phyloP scores from a whole-genome alignment of 257 asterid genomes.

The Forsythia suspensa region DNA sequence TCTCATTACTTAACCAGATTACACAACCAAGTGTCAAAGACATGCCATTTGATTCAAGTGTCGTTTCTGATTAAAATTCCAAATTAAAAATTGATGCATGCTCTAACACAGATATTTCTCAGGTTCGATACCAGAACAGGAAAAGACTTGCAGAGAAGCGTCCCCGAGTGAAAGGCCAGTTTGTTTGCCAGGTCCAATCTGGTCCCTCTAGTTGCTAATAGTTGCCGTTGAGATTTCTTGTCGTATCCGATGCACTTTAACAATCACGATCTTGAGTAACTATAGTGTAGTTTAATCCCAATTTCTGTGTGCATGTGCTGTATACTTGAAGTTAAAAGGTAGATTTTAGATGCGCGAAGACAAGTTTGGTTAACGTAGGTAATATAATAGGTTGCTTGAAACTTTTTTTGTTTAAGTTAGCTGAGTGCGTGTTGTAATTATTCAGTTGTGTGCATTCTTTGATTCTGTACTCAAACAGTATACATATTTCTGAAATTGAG shows the following conservation, averaged over 20 bases:
- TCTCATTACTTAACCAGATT: not conserved
- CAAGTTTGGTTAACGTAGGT: not conserved
- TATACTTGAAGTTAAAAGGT: constrained; percentile 3
- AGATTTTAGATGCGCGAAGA: not conserved
- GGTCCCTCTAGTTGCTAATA: not conserved
- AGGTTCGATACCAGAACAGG: constrained; percentile 26
- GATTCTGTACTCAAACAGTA: not conserved
- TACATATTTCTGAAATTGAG: not conserved
- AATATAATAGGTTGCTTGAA: constrained; percentile 11
- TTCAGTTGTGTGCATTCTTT: not conserved
- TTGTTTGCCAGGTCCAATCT: constrained; percentile 19
- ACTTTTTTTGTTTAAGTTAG: not conserved
- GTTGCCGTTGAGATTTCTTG: not conserved
- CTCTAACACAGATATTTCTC: not conserved
- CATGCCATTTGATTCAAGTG: not conserved
- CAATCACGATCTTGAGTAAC: not conserved
- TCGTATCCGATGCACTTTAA: not conserved
- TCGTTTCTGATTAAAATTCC: not conserved
- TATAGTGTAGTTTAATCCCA: constrained; percentile 14
- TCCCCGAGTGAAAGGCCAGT: constrained; percentile 28
- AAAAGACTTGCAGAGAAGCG: constrained; percentile 32
- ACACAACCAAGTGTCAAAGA: not conserved
- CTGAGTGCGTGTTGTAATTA: not conserved
- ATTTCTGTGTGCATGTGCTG: not conserved
- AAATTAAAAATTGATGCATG: not conserved